Base-by-base conservation (phyloP, 768 basidiomycete genomes). In the Coprinellus aureogranulatus region DNA sequence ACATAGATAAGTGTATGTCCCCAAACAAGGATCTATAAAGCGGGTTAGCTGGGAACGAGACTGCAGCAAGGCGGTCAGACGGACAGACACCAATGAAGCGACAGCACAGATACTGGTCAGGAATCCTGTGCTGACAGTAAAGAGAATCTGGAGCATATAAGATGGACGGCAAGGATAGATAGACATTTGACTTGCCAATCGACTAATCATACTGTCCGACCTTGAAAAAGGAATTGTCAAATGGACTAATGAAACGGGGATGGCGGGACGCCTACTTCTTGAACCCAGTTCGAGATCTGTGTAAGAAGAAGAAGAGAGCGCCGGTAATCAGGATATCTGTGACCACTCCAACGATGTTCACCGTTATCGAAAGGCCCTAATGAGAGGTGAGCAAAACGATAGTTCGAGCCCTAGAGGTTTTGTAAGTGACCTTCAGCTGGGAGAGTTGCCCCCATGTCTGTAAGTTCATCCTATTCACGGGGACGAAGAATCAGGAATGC, bases 1-100 rank as follows among this genome's bases (percentile, higher is more conserved):
- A 82, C 82, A 64, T 84, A 84, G 48, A 83, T 79, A 57, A 84
- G 71, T 2, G 81, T 81, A 37, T 77, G 64, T 12, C 77, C 77
- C 69, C 77, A 78, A 2, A 75, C 67, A 9, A 81, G 63, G 58
- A 82, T 81, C 80, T 83, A 53, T 22, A 59, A 20, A 23, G 34
- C 16, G 26, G 22, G 20, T 31, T 54, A 28, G 39, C 28, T 11
- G 3, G 3, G 23, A 6, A n/a, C 20, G 31, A 18, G 10, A 0
- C 28, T n/a, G 47, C 10, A 12, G 10, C 2, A 20, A 41, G 26
- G 18, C 14, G 25, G 48, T 41, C 28, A 22, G 20, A 66, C 67
- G 61, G 52, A 74, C 71, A 23, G 72, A 72, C 45, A 72, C 62
- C 44, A 74, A 65, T 18, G 72, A 74, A 45, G 67, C 69, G 25